phyloP scores from a whole-genome alignment of 164 flowering plant species.

The Vitis rupestris region DNA sequence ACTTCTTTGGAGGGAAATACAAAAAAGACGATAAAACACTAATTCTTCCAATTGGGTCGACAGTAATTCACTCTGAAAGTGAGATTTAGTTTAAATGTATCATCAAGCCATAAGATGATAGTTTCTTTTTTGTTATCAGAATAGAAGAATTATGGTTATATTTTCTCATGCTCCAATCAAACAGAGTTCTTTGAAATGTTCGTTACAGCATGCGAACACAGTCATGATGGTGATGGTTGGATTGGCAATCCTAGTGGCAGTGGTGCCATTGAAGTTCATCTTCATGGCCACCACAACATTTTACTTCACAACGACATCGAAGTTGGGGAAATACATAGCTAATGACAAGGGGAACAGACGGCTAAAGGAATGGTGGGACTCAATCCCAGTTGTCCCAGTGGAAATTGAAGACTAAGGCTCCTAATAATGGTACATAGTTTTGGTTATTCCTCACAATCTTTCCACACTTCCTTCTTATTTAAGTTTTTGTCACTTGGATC shows the following conservation, averaged over 20 bases:
- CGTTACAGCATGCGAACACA: conserved; percentile 64
- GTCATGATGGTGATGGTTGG: conserved; percentile 49
- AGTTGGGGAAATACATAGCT: conserved; percentile 31
- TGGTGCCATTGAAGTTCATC: conserved; percentile 63
- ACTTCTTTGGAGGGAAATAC: too few relatives aligned
- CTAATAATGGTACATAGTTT: not conserved
- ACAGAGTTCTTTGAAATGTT: not conserved
- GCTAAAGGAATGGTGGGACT: conserved; percentile 86
- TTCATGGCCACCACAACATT: conserved; percentile 33
- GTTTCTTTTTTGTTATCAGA: too few relatives aligned
- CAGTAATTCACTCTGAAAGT: too few relatives aligned
- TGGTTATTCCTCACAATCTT: too few relatives aligned
- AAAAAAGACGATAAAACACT: too few relatives aligned
- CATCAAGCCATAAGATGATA: too few relatives aligned
- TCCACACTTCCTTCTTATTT: too few relatives aligned
- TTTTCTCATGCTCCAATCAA: too few relatives aligned
- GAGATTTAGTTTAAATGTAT: too few relatives aligned
- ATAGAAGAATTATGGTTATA: too few relatives aligned
- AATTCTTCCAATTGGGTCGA: too few relatives aligned
- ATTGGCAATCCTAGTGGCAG: conserved; percentile 41
- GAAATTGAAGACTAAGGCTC: conserved; percentile 33
- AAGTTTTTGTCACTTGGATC: too few relatives aligned
- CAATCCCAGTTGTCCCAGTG: conserved; percentile 70
- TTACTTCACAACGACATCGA: conserved; percentile 36
- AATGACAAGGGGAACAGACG: conserved; percentile 45